Percentiles rank a stretch among this genome's conserved stretches.
These are phyloP conservation scores for Prunus yedoensis DNA, from an alignment of 331 rosid species.

Conservation along the genomic window DNA sequence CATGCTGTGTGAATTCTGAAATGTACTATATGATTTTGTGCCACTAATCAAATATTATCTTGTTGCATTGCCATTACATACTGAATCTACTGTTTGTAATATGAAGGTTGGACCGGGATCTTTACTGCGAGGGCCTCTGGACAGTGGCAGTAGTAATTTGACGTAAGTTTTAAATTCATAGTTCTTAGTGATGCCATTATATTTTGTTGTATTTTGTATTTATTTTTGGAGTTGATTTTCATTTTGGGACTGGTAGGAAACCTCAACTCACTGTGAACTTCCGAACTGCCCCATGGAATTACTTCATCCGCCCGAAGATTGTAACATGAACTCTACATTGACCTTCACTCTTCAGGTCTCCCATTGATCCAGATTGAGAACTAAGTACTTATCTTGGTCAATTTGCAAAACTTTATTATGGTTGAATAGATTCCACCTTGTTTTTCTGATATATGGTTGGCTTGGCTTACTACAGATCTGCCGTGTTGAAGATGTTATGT, in stretches of 20 bases:
- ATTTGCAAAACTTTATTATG: constrained; percentile 18
- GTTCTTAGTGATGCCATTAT: constrained; percentile 11
- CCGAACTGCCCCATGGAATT: constrained; percentile 82
- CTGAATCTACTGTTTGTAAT: constrained; percentile 38
- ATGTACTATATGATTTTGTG: neutral
- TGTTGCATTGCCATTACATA: constrained; percentile 26
- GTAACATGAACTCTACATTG: constrained; percentile 91
- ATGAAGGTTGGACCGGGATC: constrained; percentile 87
- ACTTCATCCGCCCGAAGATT: constrained; percentile 96
- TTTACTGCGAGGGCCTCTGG: constrained; percentile 81
- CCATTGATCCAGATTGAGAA: constrained; percentile 37
- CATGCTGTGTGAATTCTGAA: neutral
- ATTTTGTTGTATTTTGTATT: neutral
- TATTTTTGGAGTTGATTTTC: neutral
- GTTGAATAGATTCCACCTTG: constrained; percentile 15
- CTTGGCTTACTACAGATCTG: constrained; percentile 63
- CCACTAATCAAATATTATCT: constrained; percentile 10
- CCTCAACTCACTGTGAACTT: constrained; percentile 69
- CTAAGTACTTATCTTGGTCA: constrained; percentile 37
- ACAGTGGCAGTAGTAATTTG: constrained; percentile 35
- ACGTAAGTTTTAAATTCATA: constrained; percentile 48
- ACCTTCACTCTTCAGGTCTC: constrained; percentile 96
- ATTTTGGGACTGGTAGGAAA: constrained; percentile 44
- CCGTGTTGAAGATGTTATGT: constrained; percentile 87
- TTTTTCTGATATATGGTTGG: constrained; percentile 28